Conservation (phyloP, 345 rosid species). For the Alliaria petiolata region DNA sequence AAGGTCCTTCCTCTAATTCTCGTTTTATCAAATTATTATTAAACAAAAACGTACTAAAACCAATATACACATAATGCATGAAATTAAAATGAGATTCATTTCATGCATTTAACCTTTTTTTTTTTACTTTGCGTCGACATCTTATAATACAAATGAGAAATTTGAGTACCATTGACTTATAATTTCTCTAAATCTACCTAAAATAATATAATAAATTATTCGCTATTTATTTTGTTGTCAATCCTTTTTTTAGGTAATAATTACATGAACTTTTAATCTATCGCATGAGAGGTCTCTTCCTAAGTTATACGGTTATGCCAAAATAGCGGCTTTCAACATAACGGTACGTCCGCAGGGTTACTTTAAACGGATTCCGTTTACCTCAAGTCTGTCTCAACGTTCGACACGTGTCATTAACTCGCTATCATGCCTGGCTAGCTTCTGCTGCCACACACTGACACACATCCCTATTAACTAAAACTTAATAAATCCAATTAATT, state of each 20-base stretch:
- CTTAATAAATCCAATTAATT: background rate
- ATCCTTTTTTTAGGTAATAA: background rate
- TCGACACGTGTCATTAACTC: background rate
- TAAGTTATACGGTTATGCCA: slow-evolving; percentile 3
- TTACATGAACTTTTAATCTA: slow-evolving; percentile 5
- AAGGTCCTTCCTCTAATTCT: background rate
- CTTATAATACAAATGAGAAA: too few relatives aligned
- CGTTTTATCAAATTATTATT: background rate
- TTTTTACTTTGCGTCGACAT: too few relatives aligned
- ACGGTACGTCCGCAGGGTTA: slow-evolving; percentile 16
- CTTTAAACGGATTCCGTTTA: slow-evolving; percentile 24
- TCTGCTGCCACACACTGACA: background rate
- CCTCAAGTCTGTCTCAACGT: background rate
- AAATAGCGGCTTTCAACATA: slow-evolving; percentile 27
- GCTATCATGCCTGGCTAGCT: background rate
- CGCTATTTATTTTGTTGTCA: background rate
- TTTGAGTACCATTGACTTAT: background rate
- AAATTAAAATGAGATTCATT: background rate
- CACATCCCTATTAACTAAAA: background rate
- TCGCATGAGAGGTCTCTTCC: slow-evolving; percentile 34
- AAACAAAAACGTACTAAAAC: background rate
- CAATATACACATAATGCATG: background rate
- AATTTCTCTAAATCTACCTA: background rate
- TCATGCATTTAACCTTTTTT: too few relatives aligned
- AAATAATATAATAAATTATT: background rate